Evolutionary conservation across 371 early-diverging fungal genomes (phyloP), one percentile per base, ranked within the genome.

Genomic region (Circinella minor): DNA sequence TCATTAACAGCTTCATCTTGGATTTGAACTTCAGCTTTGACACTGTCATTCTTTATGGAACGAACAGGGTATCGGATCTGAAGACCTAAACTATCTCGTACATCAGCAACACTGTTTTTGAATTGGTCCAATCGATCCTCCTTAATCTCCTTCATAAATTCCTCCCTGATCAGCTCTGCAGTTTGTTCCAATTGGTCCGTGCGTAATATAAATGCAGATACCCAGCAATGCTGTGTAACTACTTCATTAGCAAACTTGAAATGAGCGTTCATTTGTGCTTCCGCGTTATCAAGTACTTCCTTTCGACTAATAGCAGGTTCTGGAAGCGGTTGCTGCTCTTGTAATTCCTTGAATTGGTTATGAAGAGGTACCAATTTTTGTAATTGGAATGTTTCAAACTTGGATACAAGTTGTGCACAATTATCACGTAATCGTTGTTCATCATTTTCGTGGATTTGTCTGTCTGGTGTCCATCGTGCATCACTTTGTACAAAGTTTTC

Each of bases 1-100:
- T 75, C 74, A 20, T 83, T 74, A 65, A 77, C 71, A 2, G 78
- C 74, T 36, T 77, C 77, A 54, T 81, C 84, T 36, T 78, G 72
- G 20, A 80, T 75, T 38, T 75, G 76, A 5, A 63, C 65, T 18
- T 77, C 46, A 17, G 39, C n/a, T 54, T 65, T 46, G n/a, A 77
- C 20, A 17, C 75, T 66, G 4, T 68, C 66, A 27, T 82, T 80
- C 27, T 75, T 49, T 11, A 82, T 76, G 57, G 57, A 57, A 34
- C 81, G 79, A 0, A 71, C 66, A 38, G 83, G 83, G 37, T 69
- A 83, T 0, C 78, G 74, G 8, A 83, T 76, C 1, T 69, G 71
- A 1, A 57, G 65, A 1, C 71, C 75, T 14, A 81, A 47, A 15
- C 73, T 49, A 11, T 75, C 55, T 10, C 67, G 70, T 1, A 78